Percentiles rank a stretch among this genome's conserved stretches.
phyloP scores from a whole-genome alignment of 345 rosid species.

The Eucalyptus tenuipes region DNA sequence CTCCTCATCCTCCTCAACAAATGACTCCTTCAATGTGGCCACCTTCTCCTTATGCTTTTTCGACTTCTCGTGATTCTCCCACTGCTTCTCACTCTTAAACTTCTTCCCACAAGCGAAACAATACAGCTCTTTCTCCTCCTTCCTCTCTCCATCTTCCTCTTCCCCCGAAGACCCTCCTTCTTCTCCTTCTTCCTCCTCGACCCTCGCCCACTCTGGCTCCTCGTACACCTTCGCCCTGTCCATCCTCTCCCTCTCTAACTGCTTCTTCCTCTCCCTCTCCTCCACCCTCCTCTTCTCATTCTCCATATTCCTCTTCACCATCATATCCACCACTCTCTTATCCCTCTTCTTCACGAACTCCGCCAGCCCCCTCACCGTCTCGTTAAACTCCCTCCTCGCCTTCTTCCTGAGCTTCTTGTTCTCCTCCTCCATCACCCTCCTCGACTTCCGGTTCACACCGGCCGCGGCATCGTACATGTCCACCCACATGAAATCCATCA shows the following conservation, averaged over 20 bases:
- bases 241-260: slow-evolving; percentile 65
- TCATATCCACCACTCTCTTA: slow-evolving; percentile 79
- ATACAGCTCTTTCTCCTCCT: slow-evolving; percentile 41
- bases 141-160: slow-evolving; percentile 5
- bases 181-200: slow-evolving; percentile 12
- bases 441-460: slow-evolving; percentile 57
- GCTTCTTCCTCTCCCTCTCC: slow-evolving; percentile 57
- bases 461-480: slow-evolving; percentile 67
- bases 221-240: slow-evolving; percentile 26
- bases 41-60: slow-evolving; percentile 96
- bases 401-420: slow-evolving; percentile 86
- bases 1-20: slow-evolving; percentile 33
- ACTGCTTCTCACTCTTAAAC: slow-evolving; percentile 90
- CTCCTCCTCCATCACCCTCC: slow-evolving; percentile 93
- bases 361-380: slow-evolving; percentile 69
- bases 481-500: slow-evolving; percentile 87
- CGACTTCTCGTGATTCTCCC: slow-evolving; percentile 96
- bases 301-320: slow-evolving; percentile 55
- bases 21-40: slow-evolving; percentile 54
- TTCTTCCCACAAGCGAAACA: slow-evolving; percentile 87
- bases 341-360: slow-evolving; percentile 91
- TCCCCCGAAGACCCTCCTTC: not conserved
- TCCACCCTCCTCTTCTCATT: slow-evolving; percentile 55
- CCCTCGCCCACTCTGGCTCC: slow-evolving; percentile 20
- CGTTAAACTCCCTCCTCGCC: slow-evolving; percentile 72